phyloP scores from a whole-genome alignment of 1,284 basidiomycete species.

The Bondarzewia mesenterica region DNA sequence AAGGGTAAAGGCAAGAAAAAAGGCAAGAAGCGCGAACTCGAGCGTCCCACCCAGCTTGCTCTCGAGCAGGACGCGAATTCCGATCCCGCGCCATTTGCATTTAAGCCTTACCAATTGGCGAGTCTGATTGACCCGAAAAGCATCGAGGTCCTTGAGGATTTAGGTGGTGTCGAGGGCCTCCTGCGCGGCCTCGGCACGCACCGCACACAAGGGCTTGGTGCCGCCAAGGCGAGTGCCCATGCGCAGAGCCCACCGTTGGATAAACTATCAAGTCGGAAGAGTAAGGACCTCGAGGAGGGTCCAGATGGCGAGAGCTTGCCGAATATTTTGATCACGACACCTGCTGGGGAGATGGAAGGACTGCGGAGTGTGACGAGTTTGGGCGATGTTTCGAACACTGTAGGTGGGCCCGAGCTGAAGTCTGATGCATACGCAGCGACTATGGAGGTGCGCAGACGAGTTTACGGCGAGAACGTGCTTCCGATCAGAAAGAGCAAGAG shows the following conservation, averaged over 20 bases:
- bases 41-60: slow-evolving; percentile 27
- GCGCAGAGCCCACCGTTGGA: slow-evolving; percentile 1
- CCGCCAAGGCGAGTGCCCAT: slow-evolving; percentile 5
- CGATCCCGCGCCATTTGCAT: slow-evolving; percentile 64
- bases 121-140: slow-evolving; percentile 87
- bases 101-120: slow-evolving; percentile 74
- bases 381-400: slow-evolving; percentile 12
- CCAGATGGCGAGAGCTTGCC: slow-evolving; percentile 21
- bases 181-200: slow-evolving; percentile 73
- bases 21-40: slow-evolving; percentile 19
- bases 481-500: slow-evolving; percentile 76
- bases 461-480: slow-evolving; percentile 83
- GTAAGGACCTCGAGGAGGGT: slow-evolving; percentile 4
- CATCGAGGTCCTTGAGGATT: slow-evolving; percentile 53
- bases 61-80: slow-evolving; percentile 49
- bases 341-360: slow-evolving; percentile 23
- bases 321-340: slow-evolving; percentile 36
- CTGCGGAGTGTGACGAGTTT: slow-evolving; percentile 7
- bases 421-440: slow-evolving; percentile 44
- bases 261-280: slow-evolving; percentile 6
- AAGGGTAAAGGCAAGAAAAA: slow-evolving; percentile 20
- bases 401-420: slow-evolving; percentile 13
- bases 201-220: slow-evolving; percentile 44
- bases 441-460: slow-evolving; percentile 56
- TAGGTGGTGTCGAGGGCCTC: slow-evolving; percentile 73